Base-by-base conservation (phyloP, 768 basidiomycete species). In the Wakefieldia striispora region DNA sequence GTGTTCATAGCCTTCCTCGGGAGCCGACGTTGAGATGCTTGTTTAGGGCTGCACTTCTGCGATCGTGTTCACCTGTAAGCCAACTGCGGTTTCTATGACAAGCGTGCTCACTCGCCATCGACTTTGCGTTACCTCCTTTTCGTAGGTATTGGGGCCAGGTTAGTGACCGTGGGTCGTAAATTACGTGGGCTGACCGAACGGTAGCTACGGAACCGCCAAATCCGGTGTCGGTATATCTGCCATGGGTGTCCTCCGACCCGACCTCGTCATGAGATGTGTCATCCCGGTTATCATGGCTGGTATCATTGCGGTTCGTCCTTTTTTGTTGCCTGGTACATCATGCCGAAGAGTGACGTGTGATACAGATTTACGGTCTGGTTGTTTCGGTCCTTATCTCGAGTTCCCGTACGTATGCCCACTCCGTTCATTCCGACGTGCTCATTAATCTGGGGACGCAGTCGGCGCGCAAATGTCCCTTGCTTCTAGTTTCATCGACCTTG, bases 231-330 rank as follows among this genome's bases (percentile, higher is more conserved):
- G 93, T 63, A 92, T 97, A 59, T 88, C 93, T 49, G 95, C 97
- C 58, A 98, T 97, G 97, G 92, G 95, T 48, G 91, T 95, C 60
- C 84, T 97, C 50, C 85, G 94, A 55, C 95, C 95, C 44, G 95
- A 95, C 78, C 78, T 87, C 63, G 95, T 97, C 91, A 95, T 98
- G 90, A 93, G 87, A 78, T 95, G 89, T 82, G 86, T 89, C 57
- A 84, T 98, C 45, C 95, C 95, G 40, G 94, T 97, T 69, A 88
- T 99, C 73, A 97, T 98, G 95, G 95, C 95, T 79, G 95, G 95
- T 93, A 98, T 98, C 76, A 97, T 98, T 75, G 95, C 91, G 69
- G 95, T 98, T 60, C 58, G 92, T 84, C 29, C 36, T n/a, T n/a
- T 53, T 36, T 27, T 43, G 27, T 9, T 43, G 13, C 33, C 47